Conservation (phyloP, 352 stramenopile genomes). For the Globisporangium parvum region DNA sequence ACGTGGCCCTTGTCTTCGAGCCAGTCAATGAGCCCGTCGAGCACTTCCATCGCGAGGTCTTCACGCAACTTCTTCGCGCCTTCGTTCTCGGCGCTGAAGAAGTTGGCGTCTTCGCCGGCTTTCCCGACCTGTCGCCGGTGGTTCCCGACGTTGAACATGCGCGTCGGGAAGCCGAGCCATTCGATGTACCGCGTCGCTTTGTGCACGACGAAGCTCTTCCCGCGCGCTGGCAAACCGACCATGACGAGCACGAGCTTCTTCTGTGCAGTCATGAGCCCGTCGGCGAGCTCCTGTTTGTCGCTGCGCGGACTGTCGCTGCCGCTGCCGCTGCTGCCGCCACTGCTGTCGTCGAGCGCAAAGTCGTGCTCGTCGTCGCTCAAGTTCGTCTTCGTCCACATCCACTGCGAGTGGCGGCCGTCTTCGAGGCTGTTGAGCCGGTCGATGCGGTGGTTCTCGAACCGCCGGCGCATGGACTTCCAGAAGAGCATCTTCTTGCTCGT, state of each 20-base stretch:
- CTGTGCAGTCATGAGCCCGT: slow-evolving; percentile 64
- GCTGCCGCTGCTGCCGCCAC: slow-evolving; percentile 20
- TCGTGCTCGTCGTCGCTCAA: slow-evolving; percentile 22
- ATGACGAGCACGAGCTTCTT: slow-evolving; percentile 92
- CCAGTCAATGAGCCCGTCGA: slow-evolving; percentile 90
- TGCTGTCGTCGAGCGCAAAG: slow-evolving; percentile 21
- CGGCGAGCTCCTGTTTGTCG: slow-evolving; percentile 18
- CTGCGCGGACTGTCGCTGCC: slow-evolving; percentile 7
- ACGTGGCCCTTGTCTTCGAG: slow-evolving; percentile 87
- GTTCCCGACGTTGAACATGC: slow-evolving; percentile 95
- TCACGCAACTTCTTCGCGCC: slow-evolving; percentile 80
- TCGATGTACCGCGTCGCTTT: slow-evolving; percentile 92
- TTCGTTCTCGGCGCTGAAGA: slow-evolving; percentile 90
- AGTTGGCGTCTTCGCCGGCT: slow-evolving; percentile 66
- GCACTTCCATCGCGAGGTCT: slow-evolving; percentile 81
- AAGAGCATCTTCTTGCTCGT: slow-evolving; percentile 54
- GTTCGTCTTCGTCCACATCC: slow-evolving; percentile 60
- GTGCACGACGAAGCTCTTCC: slow-evolving; percentile 95
- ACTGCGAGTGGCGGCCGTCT: slow-evolving; percentile 61
- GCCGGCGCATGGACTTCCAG: slow-evolving; percentile 67
- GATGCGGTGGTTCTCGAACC: slow-evolving; percentile 68
- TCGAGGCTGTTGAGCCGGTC: slow-evolving; percentile 60
- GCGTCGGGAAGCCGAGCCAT: slow-evolving; percentile 87
- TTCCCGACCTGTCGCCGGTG: slow-evolving; percentile 81
- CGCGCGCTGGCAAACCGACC: slow-evolving; percentile 91